Base-by-base conservation (phyloP, 192 early-diverging fungal species). In the Spizellomyces sp. region DNA sequence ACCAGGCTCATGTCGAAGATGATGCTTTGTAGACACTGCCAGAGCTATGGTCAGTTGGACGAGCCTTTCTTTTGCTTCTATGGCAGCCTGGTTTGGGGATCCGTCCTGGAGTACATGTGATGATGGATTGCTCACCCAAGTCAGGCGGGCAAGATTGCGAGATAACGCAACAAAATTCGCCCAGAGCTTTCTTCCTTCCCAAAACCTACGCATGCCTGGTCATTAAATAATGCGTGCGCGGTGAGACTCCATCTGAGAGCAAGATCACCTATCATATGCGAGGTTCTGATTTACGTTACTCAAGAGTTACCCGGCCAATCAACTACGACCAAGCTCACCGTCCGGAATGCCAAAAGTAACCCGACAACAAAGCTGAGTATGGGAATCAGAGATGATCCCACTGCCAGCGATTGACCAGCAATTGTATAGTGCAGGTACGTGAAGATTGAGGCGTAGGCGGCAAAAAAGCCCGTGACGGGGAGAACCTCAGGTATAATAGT, bases 171-270 rank as follows among this genome's bases (percentile, higher is more conserved):
- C 80, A 71, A 94, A 75, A 22, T 84, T 78, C 36, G 90, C 83
- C 93, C 92, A 95, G 27, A 89, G 74, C 77, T 89, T 85, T 48
- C 93, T 82, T n/a, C 92, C 93, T 79, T 94, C 93, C 87, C 87
- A 93, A 67, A 74, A 74, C 9, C 73, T 64, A 46, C 67, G 58
- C 72, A 68, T 6, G 60, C 17, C 45, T 86, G 86, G 77, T 91
- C 92, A 36, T 36, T 36, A 0, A 36, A 36, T 36, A 36, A 2
- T 36, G 27, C 27, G 27, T 36, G 27, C 3, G 27, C 27, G 27
- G 27, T 36, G 27, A 36, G 3, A 36, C 27, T 36, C 27, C 27
- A 36, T 36, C 27, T 36, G 27, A 36, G 27, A 36, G 27, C 27
- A 36, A 36, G 27, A 36, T 36, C 27, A 36, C 27, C 27, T 36